A percentile compares a stretch with the other conserved stretches of the same genome.
phyloP scores from a whole-genome alignment of 495 filamentous ascomycete genomes.

The Filosporella fistucella region DNA sequence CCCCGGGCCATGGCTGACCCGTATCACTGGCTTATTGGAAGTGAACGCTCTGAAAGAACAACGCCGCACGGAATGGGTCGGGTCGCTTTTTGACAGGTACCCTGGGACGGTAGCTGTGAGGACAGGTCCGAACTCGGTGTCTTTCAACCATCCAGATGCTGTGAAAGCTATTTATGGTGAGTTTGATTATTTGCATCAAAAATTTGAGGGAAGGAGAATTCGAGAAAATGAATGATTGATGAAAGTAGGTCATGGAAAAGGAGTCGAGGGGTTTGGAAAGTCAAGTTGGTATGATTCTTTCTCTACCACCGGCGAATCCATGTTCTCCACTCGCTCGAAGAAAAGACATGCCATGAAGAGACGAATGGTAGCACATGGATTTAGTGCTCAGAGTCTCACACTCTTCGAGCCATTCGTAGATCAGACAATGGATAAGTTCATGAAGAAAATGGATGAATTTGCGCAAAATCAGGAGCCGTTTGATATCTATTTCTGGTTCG shows the following conservation, averaged over 20 bases:
- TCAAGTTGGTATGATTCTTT: slow-evolving; percentile 14
- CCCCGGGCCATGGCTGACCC: slow-evolving; percentile 5
- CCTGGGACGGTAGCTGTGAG: slow-evolving; percentile 7
- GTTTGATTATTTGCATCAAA: too few species aligned
- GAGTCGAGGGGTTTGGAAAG: slow-evolving; percentile 9
- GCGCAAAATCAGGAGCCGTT: slow-evolving; percentile 6
- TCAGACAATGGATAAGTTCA: slow-evolving; percentile 8
- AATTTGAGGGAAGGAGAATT: neutral
- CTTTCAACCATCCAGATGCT: slow-evolving; percentile 14
- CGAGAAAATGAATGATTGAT: neutral
- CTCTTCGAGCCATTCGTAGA: slow-evolving; percentile 11
- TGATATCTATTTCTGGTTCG: slow-evolving; percentile 14
- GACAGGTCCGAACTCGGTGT: slow-evolving; percentile 4
- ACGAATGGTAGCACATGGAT: slow-evolving; percentile 11
- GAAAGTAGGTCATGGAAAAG: slow-evolving; percentile 9
- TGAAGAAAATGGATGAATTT: slow-evolving; percentile 9
- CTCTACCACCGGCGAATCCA: slow-evolving; percentile 10
- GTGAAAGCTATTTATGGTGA: slow-evolving; percentile 12
- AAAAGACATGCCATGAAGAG: slow-evolving; percentile 10
- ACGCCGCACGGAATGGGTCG: slow-evolving; percentile 6
- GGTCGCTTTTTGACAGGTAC: slow-evolving; percentile 1
- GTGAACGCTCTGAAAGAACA: slow-evolving; percentile 9
- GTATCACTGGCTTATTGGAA: slow-evolving; percentile 3
- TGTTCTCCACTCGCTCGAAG: slow-evolving; percentile 10
- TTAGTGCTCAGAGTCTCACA: slow-evolving; percentile 6